Conservation (phyloP, 164 flowering plant genomes). For the Magnolia sinica region DNA sequence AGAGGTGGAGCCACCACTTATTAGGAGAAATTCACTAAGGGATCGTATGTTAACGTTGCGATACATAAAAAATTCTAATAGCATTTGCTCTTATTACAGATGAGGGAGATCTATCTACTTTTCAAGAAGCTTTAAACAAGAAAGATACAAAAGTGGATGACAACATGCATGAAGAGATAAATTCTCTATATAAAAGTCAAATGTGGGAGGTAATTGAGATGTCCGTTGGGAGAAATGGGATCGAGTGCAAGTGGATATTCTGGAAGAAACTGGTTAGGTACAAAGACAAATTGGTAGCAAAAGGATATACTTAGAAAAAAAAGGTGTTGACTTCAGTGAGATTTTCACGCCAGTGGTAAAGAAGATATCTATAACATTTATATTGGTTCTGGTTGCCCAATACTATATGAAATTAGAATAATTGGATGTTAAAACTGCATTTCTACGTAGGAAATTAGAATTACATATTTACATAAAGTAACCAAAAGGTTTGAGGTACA, state of each 20-base stretch:
- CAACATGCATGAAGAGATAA: not conserved
- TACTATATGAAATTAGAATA: not conserved
- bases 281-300: constrained; percentile 1
- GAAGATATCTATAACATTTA: not conserved
- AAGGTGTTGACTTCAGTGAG: constrained; percentile 3
- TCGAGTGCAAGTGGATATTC: not conserved
- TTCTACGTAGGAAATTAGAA: not conserved
- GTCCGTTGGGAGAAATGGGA: not conserved
- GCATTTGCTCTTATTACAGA: too few species aligned
- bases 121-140: too few species aligned
- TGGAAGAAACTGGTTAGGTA: not conserved
- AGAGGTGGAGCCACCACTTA: too few species aligned
- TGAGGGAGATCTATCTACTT: too few species aligned
- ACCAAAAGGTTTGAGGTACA: not conserved
- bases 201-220: not conserved
- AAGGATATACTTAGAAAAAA: not conserved
- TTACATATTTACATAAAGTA: not conserved
- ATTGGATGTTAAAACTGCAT: not conserved
- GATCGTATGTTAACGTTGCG: too few species aligned
- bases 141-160: too few species aligned
- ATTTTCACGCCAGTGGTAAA: constrained; percentile 1
- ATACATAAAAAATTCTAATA: too few species aligned
- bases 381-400: not conserved
- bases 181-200: not conserved
- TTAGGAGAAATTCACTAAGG: too few species aligned